A percentile compares a stretch with the other conserved stretches of the same genome.
phyloP scores from a whole-genome alignment of 2,329 filamentous ascomycete species.

The Fusarium hostae region DNA sequence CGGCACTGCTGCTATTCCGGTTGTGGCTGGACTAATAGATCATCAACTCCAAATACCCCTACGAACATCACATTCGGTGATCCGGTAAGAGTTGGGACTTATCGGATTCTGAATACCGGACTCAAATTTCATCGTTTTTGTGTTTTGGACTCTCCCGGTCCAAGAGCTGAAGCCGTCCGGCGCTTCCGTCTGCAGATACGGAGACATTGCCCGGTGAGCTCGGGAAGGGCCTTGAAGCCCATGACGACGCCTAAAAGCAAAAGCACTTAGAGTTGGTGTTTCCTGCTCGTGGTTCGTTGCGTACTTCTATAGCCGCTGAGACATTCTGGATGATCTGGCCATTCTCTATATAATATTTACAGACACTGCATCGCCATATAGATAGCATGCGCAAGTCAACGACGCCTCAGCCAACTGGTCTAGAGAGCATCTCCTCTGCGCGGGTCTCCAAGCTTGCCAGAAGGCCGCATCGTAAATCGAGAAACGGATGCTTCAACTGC shows the following conservation, averaged over 20 bases:
- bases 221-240: slow-evolving; percentile 27
- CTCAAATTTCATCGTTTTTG: slow-evolving; percentile 11
- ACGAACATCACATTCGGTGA: slow-evolving; percentile 6
- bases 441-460: slow-evolving; percentile 44
- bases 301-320: slow-evolving; percentile 1
- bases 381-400: slow-evolving; percentile 31
- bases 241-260: slow-evolving; percentile 24
- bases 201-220: slow-evolving; percentile 37
- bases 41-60: slow-evolving; percentile 27
- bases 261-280: slow-evolving; percentile 20
- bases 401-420: slow-evolving; percentile 39
- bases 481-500: slow-evolving; percentile 48
- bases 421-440: slow-evolving; percentile 38
- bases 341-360: slow-evolving; percentile 3
- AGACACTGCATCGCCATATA: slow-evolving; percentile 1
- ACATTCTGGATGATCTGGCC: background rate
- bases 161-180: slow-evolving; percentile 40
- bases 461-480: slow-evolving; percentile 47
- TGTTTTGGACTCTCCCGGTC: slow-evolving; percentile 31
- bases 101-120: slow-evolving; percentile 1
- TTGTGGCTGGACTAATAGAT: slow-evolving; percentile 42
- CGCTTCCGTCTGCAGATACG: slow-evolving; percentile 38
- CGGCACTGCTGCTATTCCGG: slow-evolving; percentile 33
- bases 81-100: slow-evolving; percentile 11
- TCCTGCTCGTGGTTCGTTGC: background rate